Percentiles rank a stretch among this genome's conserved stretches.
These are phyloP conservation scores for Ustilago loliicola DNA, from an alignment of 1,284 basidiomycete genomes.

Conservation along the genomic window DNA sequence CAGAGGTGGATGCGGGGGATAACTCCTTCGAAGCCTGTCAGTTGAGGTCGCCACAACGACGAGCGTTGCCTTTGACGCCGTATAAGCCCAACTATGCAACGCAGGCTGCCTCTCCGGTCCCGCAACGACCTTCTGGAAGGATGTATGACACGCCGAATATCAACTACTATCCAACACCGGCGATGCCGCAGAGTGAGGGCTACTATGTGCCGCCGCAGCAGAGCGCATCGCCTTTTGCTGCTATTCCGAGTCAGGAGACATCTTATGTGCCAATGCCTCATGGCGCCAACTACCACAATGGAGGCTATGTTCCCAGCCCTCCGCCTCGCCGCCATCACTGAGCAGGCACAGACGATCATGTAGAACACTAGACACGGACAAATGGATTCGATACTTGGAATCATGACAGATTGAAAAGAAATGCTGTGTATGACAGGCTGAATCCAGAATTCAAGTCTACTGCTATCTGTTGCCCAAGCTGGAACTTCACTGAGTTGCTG, in stretches of 20 bases:
- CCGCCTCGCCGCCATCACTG: constrained; percentile 15
- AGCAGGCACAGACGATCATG: neutral
- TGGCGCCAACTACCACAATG: constrained; percentile 3
- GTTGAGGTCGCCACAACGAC: constrained; percentile 28
- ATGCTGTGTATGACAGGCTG: neutral
- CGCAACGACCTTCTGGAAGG: constrained; percentile 26
- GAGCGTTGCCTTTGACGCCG: constrained; percentile 20
- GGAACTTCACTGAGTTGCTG: neutral
- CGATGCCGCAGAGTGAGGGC: constrained; percentile 21
- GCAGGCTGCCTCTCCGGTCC: neutral
- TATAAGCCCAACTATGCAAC: constrained; percentile 40
- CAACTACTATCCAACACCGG: constrained; percentile 40
- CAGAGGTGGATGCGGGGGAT: constrained; percentile 1
- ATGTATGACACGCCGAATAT: constrained; percentile 45
- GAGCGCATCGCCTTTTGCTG: neutral
- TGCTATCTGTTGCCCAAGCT: neutral
- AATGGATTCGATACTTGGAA: neutral
- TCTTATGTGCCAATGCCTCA: neutral
- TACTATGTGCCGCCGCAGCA: constrained; percentile 1
- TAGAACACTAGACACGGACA: constrained; percentile 7
- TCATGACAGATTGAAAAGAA: neutral
- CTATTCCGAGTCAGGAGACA: neutral
- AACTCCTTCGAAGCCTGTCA: constrained; percentile 26
- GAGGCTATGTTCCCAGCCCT: constrained; percentile 10
- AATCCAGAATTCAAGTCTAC: neutral